Percentiles rank a stretch among this genome's conserved stretches.
phyloP scores from a whole-genome alignment of 768 basidiomycete genomes.

The Tubosaeta sp. region DNA sequence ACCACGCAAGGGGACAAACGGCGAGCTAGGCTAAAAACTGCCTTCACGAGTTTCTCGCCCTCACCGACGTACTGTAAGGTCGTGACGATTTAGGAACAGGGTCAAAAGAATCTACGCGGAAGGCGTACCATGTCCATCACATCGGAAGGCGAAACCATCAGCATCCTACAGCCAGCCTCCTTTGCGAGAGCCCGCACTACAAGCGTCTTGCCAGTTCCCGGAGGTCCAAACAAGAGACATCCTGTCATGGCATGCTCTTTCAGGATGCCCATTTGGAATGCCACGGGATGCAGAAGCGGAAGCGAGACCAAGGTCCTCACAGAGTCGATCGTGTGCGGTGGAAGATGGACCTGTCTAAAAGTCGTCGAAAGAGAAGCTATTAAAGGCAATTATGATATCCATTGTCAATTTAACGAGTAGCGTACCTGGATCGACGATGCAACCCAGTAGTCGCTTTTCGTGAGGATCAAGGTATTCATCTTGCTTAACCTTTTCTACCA shows the following conservation, averaged over 20 bases:
- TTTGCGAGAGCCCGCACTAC: slow-evolving; percentile 87
- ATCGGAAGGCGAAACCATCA: slow-evolving; percentile 86
- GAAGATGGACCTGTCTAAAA: slow-evolving; percentile 86
- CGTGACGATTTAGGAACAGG: slow-evolving; percentile 2
- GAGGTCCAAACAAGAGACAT: slow-evolving; percentile 88
- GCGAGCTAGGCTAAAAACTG: slow-evolving; percentile 84
- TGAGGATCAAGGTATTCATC: slow-evolving; percentile 75
- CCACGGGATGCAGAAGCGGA: slow-evolving; percentile 80
- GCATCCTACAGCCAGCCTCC: slow-evolving; percentile 92
- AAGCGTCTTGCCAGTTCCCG: slow-evolving; percentile 89
- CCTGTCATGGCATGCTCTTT: slow-evolving; percentile 91
- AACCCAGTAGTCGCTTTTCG: slow-evolving; percentile 74
- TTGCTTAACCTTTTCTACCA: slow-evolving; percentile 72
- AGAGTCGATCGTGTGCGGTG: slow-evolving; percentile 84
- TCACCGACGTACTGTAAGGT: slow-evolving; percentile 73
- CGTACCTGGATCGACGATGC: slow-evolving; percentile 81
- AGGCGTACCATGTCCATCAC: slow-evolving; percentile 88
- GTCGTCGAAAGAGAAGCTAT: slow-evolving; percentile 74
- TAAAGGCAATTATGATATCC: neutral
- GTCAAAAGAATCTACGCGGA: neutral
- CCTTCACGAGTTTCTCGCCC: slow-evolving; percentile 85
- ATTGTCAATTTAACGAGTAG: neutral
- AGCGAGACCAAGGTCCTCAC: slow-evolving; percentile 89
- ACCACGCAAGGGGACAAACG: slow-evolving; percentile 86
- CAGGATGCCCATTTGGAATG: slow-evolving; percentile 84